These are phyloP conservation scores for Trichoderma semiorbis DNA, from an alignment of 2,329 filamentous ascomycete species.

Conservation along the genomic window DNA sequence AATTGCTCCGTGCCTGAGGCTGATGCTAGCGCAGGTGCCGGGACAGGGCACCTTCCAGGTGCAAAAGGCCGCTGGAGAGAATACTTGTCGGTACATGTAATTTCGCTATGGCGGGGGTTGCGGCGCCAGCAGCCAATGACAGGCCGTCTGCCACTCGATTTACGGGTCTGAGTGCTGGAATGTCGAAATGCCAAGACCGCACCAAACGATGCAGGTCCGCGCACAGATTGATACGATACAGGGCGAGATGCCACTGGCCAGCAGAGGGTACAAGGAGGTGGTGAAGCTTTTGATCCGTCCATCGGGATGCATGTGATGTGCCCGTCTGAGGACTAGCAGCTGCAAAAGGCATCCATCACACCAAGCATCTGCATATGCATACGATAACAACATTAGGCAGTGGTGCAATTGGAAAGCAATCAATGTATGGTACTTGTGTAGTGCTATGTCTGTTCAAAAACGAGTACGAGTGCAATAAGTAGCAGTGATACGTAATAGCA, in stretches of 20 bases:
- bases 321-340: neutral
- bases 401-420: neutral
- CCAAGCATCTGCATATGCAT: neutral
- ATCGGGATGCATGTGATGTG: neutral
- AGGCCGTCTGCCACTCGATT: neutral
- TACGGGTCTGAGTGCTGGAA: neutral
- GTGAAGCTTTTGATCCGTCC: neutral
- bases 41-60: neutral
- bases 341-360: neutral
- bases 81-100: slow-evolving; percentile 6
- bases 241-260: neutral
- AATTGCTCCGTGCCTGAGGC: neutral
- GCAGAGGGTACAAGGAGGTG: neutral
- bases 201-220: slow-evolving; percentile 6
- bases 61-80: neutral
- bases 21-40: slow-evolving; percentile 4
- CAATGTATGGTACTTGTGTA: neutral
- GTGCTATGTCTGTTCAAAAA: neutral
- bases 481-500: neutral
- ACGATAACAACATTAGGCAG: neutral
- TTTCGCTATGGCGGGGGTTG: slow-evolving; percentile 17
- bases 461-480: neutral
- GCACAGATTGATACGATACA: neutral
- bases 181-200: slow-evolving; percentile 1
- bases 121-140: neutral